Evolutionary conservation across 1,284 basidiomycete genomes (phyloP).

Genomic region (Apiotrichum domesticum): DNA sequence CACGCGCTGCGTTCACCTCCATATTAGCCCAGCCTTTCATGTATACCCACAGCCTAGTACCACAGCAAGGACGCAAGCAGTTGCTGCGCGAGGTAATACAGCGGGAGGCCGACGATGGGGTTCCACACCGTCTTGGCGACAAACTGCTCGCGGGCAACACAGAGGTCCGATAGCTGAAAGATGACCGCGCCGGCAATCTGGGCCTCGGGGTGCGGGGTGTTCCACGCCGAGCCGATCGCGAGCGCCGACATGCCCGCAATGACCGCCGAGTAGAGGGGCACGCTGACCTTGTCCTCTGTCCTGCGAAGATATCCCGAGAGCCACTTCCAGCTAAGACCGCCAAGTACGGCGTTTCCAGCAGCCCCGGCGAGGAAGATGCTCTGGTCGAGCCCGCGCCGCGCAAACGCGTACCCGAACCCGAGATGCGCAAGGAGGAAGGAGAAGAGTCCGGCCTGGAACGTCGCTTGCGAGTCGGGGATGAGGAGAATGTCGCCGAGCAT

Average conservation of each 20-base stretch:
- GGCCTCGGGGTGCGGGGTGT: slow-evolving; percentile 1
- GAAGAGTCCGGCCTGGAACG: slow-evolving; percentile 14
- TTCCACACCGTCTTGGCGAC: slow-evolving; percentile 5
- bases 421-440: slow-evolving; percentile 18
- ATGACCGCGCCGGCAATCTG: slow-evolving; percentile 14
- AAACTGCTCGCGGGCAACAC: slow-evolving; percentile 16
- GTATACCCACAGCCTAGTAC: neutral
- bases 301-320: slow-evolving; percentile 6
- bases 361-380: neutral
- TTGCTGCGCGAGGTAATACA: slow-evolving; percentile 14
- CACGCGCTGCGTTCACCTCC: too few relatives aligned
- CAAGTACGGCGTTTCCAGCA: neutral
- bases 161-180: slow-evolving; percentile 16
- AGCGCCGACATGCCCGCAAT: slow-evolving; percentile 7
- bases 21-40: too few relatives aligned
- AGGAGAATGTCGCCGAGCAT: slow-evolving; percentile 15
- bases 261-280: slow-evolving; percentile 10
- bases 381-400: slow-evolving; percentile 1
- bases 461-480: slow-evolving; percentile 2
- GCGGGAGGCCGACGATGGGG: slow-evolving; percentile 11
- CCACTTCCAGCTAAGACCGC: slow-evolving; percentile 11
- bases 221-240: slow-evolving; percentile 7
- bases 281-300: slow-evolving; percentile 6
- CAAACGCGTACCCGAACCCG: slow-evolving; percentile 11
- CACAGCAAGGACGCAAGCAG: slow-evolving; percentile 13